phyloP scores from a whole-genome alignment of 192 early-diverging fungal species.

The Martensiomyces pterosporus region DNA sequence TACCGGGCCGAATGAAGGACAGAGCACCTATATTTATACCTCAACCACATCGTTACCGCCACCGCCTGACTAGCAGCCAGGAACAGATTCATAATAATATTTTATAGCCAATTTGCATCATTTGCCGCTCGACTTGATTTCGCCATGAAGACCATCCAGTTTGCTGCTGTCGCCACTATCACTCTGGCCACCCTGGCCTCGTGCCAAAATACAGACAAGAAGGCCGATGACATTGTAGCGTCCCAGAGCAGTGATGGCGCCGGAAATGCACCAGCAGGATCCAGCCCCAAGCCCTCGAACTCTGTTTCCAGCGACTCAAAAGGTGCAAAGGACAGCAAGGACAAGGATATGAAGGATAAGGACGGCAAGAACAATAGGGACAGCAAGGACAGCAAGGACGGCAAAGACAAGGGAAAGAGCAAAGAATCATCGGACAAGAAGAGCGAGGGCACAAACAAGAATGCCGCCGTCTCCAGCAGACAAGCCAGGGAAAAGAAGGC shows the following conservation, averaged over 20 bases:
- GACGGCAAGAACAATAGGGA: not conserved
- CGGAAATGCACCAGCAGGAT: slow-evolving; percentile 9
- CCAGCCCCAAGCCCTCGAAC: slow-evolving; percentile 5
- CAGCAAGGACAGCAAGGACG: slow-evolving; percentile 5
- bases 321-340: no score
- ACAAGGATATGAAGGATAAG: no score
- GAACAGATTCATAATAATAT: no score
- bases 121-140: no score
- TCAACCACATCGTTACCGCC: no score
- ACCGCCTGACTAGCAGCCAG: no score
- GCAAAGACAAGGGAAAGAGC: slow-evolving; percentile 10
- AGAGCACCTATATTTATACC: slow-evolving; percentile 3
- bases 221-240: not conserved
- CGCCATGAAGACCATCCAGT: slow-evolving; percentile 42
- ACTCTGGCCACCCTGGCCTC: slow-evolving; percentile 32
- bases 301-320: slow-evolving; percentile 1
- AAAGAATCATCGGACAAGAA: slow-evolving; percentile 11
- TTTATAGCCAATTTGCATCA: no score
- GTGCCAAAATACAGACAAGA: slow-evolving; percentile 24
- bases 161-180: slow-evolving; percentile 21
- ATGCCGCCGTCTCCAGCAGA: not conserved
- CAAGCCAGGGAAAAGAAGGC: slow-evolving; percentile 3
- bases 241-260: slow-evolving; percentile 2
- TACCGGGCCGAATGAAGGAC: no score
- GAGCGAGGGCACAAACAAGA: slow-evolving; percentile 1